phyloP scores from a whole-genome alignment of 2,329 filamentous ascomycete genomes.

The Biscogniauxia mediterranea region DNA sequence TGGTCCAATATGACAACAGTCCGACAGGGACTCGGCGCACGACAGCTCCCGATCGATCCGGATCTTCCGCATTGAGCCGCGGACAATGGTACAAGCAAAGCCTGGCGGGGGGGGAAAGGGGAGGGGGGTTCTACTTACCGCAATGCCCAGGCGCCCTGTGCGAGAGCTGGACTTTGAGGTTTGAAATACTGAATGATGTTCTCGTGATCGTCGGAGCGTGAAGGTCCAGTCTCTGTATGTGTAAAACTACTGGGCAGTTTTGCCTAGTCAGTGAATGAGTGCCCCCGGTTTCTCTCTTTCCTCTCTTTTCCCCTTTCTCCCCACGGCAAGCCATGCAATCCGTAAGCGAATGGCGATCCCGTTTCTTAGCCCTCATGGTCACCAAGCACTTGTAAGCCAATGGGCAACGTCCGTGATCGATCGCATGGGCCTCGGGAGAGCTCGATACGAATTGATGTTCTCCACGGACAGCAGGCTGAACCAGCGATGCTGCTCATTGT shows the following conservation, averaged over 20 bases:
- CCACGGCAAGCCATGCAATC: neutral
- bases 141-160: slow-evolving; percentile 5
- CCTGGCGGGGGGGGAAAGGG: neutral
- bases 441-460: neutral
- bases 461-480: neutral
- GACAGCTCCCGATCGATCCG: slow-evolving; percentile 25
- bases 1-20: slow-evolving; percentile 16
- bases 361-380: neutral
- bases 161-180: slow-evolving; percentile 4
- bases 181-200: slow-evolving; percentile 16
- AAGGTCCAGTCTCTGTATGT: neutral
- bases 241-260: neutral
- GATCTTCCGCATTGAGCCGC: slow-evolving; percentile 16
- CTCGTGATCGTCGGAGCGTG: slow-evolving; percentile 16
- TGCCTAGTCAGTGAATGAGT: neutral
- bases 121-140: slow-evolving; percentile 9
- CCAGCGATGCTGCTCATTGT: neutral
- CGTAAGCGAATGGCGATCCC: neutral
- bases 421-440: neutral
- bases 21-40: slow-evolving; percentile 15
- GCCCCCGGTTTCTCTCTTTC: too few relatives aligned
- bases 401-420: neutral
- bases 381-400: neutral
- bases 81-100: neutral
- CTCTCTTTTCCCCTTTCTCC: neutral